phyloP scores from a whole-genome alignment of 2,329 filamentous ascomycete species.

The Metarhizium rileyi region DNA sequence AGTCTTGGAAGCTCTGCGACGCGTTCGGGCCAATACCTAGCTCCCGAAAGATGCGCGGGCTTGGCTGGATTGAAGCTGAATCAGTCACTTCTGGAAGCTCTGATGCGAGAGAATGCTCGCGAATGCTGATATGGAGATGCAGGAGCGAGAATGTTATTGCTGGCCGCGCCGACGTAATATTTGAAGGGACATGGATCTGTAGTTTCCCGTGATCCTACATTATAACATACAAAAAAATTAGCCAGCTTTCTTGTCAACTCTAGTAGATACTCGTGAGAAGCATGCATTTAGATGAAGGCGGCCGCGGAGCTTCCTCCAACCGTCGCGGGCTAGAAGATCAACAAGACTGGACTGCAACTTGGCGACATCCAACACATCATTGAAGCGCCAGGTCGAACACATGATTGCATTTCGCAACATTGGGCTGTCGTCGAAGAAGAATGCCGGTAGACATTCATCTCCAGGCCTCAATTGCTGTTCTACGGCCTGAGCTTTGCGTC shows the following conservation, averaged over 20 bases:
- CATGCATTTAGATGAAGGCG: no score
- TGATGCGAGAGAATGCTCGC: constrained; percentile 29
- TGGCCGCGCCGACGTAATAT: constrained; percentile 23
- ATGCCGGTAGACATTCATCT: no score
- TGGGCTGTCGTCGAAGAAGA: neutral
- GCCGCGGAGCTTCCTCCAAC: no score
- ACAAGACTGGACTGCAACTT: no score
- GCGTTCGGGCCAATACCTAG: neutral
- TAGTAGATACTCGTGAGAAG: constrained; percentile 24
- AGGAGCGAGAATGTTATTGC: constrained; percentile 31
- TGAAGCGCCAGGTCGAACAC: neutral
- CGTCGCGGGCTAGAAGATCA: no score
- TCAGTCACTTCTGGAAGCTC: constrained; percentile 22
- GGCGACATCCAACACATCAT: constrained; percentile 24
- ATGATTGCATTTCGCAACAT: neutral
- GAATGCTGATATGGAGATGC: constrained; percentile 24
- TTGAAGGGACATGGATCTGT: constrained; percentile 24
- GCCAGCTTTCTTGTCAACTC: constrained; percentile 30
- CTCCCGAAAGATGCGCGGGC: neutral
- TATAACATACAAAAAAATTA: constrained; percentile 33
- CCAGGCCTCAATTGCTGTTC: no score
- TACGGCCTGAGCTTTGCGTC: no score
- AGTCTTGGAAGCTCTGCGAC: constrained; percentile 24
- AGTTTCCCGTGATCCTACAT: constrained; percentile 22
- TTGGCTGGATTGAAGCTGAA: neutral